These are phyloP conservation scores for Chaetomium tenue DNA, from an alignment of 495 filamentous ascomycete genomes.

Conservation along the genomic window DNA sequence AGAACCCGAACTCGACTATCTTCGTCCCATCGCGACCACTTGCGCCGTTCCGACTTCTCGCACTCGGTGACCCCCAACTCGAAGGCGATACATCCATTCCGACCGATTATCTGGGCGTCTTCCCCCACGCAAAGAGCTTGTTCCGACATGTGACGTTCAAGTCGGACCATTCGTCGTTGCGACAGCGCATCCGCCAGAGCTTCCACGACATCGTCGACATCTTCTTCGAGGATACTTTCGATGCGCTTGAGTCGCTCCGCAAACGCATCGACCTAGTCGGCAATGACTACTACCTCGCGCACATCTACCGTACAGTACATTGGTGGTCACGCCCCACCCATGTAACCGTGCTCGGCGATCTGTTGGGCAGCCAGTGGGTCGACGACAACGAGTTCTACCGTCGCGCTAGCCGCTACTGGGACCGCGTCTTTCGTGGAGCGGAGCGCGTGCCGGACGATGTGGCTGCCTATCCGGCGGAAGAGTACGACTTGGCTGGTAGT, in stretches of 20 bases:
- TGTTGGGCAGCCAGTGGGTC: conserved; percentile 97
- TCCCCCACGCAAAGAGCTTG: conserved; percentile 58
- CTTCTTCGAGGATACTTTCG: conserved; percentile 61
- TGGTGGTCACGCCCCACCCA: conserved; percentile 85
- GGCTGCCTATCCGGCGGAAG: conserved; percentile 46
- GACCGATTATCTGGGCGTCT: conserved; percentile 55
- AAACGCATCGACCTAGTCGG: conserved; percentile 86
- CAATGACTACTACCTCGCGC: conserved; percentile 92
- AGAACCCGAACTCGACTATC: conserved; percentile 12
- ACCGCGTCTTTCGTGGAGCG: conserved; percentile 69
- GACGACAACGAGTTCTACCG: conserved; percentile 74
- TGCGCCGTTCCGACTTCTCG: conserved; percentile 82
- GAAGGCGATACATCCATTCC: conserved; percentile 87
- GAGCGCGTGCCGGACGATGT: conserved; percentile 65
- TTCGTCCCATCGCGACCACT: conserved; percentile 36
- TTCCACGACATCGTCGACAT: conserved; percentile 55
- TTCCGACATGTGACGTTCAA: conserved; percentile 50
- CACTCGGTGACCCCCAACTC: conserved; percentile 90
- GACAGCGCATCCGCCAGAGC: conserved; percentile 47
- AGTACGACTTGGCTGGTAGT: conserved; percentile 53
- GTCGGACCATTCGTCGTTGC: conserved; percentile 43
- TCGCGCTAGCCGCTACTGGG: conserved; percentile 75
- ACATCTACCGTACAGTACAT: conserved; percentile 81
- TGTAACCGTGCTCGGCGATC: conserved; percentile 82
- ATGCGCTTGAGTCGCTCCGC: conserved; percentile 57